Evolutionary conservation across 2,329 filamentous ascomycete genomes (phyloP).

Genomic region (Neonectria ditissima): DNA sequence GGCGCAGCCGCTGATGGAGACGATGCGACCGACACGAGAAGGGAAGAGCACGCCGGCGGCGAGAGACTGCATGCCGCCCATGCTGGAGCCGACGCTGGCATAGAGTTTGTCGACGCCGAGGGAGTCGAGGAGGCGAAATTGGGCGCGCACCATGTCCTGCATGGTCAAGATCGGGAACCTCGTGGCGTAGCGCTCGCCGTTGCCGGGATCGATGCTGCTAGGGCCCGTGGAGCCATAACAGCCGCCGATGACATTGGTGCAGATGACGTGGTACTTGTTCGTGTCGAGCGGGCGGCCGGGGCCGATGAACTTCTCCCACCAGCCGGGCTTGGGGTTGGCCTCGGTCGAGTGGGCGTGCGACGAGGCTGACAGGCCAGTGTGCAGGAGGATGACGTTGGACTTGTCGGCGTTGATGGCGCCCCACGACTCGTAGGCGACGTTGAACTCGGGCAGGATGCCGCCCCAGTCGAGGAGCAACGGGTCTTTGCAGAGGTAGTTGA

Average conservation of each 20-base stretch:
- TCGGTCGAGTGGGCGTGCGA: constrained; percentile 96
- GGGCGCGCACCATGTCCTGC: constrained; percentile 96
- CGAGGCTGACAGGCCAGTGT: constrained; percentile 96
- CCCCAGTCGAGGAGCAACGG: constrained; percentile 93
- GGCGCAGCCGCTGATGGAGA: constrained; percentile 93
- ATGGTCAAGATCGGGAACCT: constrained; percentile 95
- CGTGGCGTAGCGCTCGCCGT: constrained; percentile 90
- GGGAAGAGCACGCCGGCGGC: constrained; percentile 88
- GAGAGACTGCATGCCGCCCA: constrained; percentile 98
- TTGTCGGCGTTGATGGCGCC: constrained; percentile 81
- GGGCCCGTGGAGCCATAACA: constrained; percentile 97
- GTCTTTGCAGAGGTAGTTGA: constrained; percentile 78
- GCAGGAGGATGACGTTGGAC: constrained; percentile 90
- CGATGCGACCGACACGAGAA: constrained; percentile 82
- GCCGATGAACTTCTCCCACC: constrained; percentile 99
- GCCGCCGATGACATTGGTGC: constrained; percentile 95
- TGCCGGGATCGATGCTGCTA: constrained; percentile 86
- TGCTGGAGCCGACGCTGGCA: constrained; percentile 93
- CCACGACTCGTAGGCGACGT: constrained; percentile 95
- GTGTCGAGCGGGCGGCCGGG: constrained; percentile 88
- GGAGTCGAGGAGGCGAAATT: constrained; percentile 87
- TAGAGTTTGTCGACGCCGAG: constrained; percentile 83
- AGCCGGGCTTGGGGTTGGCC: constrained; percentile 87
- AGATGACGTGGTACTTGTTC: constrained; percentile 91
- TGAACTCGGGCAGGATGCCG: constrained; percentile 87